phyloP scores from a whole-genome alignment of 73 alveolate genomes.

The Paramecium pentaurelia region DNA sequence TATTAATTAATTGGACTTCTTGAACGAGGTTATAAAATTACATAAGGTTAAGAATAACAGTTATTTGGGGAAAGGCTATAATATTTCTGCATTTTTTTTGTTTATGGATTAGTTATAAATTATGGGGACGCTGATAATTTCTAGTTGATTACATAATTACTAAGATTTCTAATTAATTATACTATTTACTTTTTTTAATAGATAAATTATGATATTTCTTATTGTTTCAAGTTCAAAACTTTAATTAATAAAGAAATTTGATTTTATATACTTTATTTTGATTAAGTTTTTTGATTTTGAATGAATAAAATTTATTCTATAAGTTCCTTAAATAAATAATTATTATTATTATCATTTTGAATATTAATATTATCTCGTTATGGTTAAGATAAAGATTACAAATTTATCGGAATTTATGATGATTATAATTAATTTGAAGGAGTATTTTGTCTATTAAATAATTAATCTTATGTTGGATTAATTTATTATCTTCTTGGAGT shows the following conservation, averaged over 20 bases:
- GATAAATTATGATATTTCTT: background rate
- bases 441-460: background rate
- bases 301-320: background rate
- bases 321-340: background rate
- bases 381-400: background rate
- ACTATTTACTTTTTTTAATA: background rate
- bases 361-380: background rate
- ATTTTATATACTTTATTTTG: background rate
- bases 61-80: background rate
- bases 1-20: background rate
- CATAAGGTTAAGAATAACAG: background rate
- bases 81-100: background rate
- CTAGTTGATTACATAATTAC: background rate
- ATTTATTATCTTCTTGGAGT: background rate
- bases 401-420: background rate
- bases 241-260: background rate
- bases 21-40: background rate
- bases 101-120: background rate
- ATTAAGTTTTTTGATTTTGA: background rate
- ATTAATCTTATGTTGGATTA: background rate
- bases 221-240: background rate
- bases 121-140: background rate
- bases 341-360: background rate
- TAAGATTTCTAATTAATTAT: background rate
- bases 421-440: background rate